Conservation (phyloP, 306 rosid species). For the Dryas drummondii region DNA sequence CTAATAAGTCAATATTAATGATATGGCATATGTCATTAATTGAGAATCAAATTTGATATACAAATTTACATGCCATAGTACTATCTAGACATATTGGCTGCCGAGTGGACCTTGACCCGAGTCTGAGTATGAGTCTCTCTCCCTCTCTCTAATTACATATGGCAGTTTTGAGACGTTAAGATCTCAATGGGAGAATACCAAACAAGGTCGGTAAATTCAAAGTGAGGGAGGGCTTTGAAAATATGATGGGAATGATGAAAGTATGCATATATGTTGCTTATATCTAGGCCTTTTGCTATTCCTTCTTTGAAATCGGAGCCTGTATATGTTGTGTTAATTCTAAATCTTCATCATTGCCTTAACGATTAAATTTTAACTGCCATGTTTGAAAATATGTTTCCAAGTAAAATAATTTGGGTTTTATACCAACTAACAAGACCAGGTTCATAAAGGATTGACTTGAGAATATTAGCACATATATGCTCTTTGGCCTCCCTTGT, state of each 20-base stretch:
- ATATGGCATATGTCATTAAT: no score
- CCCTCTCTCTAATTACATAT: background rate
- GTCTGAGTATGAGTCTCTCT: background rate
- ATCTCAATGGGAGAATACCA: conserved; percentile 21
- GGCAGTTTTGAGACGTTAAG: conserved; percentile 46
- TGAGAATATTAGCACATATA: background rate
- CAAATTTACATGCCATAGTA: no score
- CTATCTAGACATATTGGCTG: background rate
- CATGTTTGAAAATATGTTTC: background rate
- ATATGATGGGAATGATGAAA: background rate
- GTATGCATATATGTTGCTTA: background rate
- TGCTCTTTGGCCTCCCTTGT: no score
- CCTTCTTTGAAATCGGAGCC: conserved; percentile 16
- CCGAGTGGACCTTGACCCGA: conserved; percentile 9
- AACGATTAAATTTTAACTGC: background rate
- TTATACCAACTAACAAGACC: background rate
- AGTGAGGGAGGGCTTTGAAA: background rate
- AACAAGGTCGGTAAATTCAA: conserved; percentile 7
- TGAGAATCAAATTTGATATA: no score
- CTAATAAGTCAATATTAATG: no score
- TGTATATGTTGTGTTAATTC: background rate
- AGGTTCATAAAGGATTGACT: background rate
- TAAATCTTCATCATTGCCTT: conserved; percentile 15
- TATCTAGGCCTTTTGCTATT: conserved; percentile 14
- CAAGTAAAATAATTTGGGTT: background rate